phyloP scores from a whole-genome alignment of 305 asterid species.

The Fraxinus sp. region DNA sequence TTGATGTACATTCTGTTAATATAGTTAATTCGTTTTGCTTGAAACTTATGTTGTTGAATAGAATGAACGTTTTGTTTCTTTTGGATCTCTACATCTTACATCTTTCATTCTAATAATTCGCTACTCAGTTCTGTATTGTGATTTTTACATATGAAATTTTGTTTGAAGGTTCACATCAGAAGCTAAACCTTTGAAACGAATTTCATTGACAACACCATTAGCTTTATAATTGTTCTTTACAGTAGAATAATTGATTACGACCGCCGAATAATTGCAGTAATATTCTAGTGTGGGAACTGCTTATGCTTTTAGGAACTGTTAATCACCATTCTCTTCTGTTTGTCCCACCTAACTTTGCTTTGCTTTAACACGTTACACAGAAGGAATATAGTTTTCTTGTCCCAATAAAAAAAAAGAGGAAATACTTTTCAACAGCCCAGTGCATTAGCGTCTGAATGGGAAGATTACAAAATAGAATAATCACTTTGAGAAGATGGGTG shows the following conservation, averaged over 20 bases:
- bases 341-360: neutral
- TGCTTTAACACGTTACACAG: neutral
- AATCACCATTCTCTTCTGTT: neutral
- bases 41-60: slow-evolving; percentile 18
- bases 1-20: slow-evolving; percentile 50
- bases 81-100: neutral
- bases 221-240: no score
- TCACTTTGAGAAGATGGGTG: neutral
- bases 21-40: slow-evolving; percentile 34
- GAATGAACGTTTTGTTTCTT: neutral
- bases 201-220: neutral
- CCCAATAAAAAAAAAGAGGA: neutral
- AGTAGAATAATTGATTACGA: neutral
- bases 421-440: neutral
- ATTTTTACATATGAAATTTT: neutral
- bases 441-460: neutral
- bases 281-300: neutral
- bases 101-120: neutral
- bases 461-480: neutral
- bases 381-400: neutral
- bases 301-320: neutral
- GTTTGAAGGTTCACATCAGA: neutral
- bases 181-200: neutral
- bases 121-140: neutral
- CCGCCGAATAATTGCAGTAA: neutral